phyloP scores from a whole-genome alignment of 768 basidiomycete genomes.

The Brasilioporus rufonigricans region DNA sequence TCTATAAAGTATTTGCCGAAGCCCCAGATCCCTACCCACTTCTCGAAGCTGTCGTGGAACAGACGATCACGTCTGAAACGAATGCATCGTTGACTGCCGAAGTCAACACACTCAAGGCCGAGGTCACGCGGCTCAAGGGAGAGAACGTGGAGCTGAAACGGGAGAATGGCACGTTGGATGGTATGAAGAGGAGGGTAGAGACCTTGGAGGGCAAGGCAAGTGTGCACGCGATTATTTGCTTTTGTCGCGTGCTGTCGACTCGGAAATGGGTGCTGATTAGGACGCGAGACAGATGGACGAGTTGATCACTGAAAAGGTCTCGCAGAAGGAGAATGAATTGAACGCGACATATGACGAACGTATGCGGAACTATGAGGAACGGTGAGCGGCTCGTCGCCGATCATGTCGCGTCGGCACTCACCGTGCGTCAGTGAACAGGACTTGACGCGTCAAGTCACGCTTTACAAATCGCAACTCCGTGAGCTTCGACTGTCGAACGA shows the following conservation, averaged over 20 bases:
- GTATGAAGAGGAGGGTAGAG: constrained; percentile 73
- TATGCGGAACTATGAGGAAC: constrained; percentile 92
- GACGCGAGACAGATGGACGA: constrained; percentile 81
- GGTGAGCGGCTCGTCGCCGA: constrained; percentile 48
- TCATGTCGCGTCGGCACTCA: neutral
- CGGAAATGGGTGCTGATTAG: too few relatives aligned
- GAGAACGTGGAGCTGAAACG: constrained; percentile 83
- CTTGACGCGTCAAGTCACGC: constrained; percentile 84
- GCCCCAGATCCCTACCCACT: constrained; percentile 97
- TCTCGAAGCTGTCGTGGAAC: constrained; percentile 93
- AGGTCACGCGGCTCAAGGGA: constrained; percentile 68
- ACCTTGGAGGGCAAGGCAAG: constrained; percentile 80
- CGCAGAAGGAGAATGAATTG: constrained; percentile 93
- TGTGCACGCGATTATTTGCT: neutral
- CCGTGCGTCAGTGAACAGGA: constrained; percentile 73
- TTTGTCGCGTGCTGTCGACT: too few relatives aligned
- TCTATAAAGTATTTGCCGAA: constrained; percentile 95
- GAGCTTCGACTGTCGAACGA: constrained; percentile 92
- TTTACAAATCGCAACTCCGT: constrained; percentile 84
- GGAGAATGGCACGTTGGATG: constrained; percentile 64
- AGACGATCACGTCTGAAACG: constrained; percentile 72
- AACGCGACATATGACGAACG: constrained; percentile 97
- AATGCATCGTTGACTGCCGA: constrained; percentile 48
- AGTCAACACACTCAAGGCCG: constrained; percentile 69
- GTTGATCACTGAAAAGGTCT: constrained; percentile 83